Base-by-base conservation (phyloP, 768 basidiomycete genomes). In the Russula foetens region DNA sequence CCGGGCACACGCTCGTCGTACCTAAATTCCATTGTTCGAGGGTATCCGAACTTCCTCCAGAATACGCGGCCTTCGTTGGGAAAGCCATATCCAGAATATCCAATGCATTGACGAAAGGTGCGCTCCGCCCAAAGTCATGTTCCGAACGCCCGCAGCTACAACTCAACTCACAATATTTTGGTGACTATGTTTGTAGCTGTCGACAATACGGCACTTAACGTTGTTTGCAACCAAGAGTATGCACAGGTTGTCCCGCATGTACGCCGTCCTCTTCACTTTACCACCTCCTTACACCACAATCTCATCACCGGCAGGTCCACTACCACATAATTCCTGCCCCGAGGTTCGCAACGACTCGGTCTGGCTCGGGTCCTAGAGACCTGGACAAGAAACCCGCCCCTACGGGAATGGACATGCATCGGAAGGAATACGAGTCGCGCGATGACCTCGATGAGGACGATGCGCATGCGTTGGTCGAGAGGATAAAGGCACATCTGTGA, bases 221-320 rank as follows among this genome's bases (percentile, higher is more conserved):
- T 90, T 7, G 87, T 89, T 4, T 88, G 86, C 67, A 89, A 89
- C 68, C 87, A 90, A 68, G 87, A 88, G 70, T 90, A 90, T 66
- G 88, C 88, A 0, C 88, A 90, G 68, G 85, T 84, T 4, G 85
- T 90, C 7, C 83, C 82, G n/a, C 88, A 90, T 73, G 87, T 87
- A 63, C 59, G 81, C 67, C 21, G n/a, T n/a, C 7, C n/a, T 3
- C 19, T 11, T 11, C 7, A 11, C 50, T 28, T 24, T 43, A 11
- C 9, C 31, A 47, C 53, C 35, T 49, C 55, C 7, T 43, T 3
- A 11, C n/a, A 45, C n/a, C 5, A 35, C 15, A 8, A 45, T 5
- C 47, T 56, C 52, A 51, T 23, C 38, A 26, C 38, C 7, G 26
- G 7, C 59, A 88, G 86, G 87, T 88, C 31, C 88, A 88, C 69